Conservation (phyloP, 2,329 filamentous ascomycete species). For the Fusarium nanum region DNA sequence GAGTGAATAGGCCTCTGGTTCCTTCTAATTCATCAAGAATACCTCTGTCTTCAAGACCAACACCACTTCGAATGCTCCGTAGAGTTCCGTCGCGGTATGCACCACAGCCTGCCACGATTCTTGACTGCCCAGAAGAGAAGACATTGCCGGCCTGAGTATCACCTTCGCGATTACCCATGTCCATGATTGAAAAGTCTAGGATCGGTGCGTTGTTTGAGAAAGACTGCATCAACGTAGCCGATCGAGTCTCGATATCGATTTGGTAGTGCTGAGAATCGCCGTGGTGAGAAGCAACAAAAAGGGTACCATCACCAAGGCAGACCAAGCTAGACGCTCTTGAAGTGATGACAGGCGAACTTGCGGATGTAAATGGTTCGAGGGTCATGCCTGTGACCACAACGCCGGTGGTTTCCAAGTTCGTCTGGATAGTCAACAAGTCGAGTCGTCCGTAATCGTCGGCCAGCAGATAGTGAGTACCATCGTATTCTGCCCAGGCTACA, state of each 20-base stretch:
- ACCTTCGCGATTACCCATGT: constrained; percentile 86
- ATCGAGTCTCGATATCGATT: constrained; percentile 56
- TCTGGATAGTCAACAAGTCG: constrained; percentile 83
- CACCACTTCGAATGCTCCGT: constrained; percentile 90
- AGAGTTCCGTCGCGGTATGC: constrained; percentile 90
- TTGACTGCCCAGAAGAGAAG: constrained; percentile 93
- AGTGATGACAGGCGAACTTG: constrained; percentile 56
- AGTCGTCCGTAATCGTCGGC: constrained; percentile 91
- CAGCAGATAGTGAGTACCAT: constrained; percentile 84
- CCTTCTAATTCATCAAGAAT: constrained; percentile 82
- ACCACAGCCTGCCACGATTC: constrained; percentile 92
- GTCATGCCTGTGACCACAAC: constrained; percentile 78
- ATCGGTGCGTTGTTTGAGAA: constrained; percentile 85
- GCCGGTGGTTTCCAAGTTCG: constrained; percentile 71
- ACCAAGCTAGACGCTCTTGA: constrained; percentile 83
- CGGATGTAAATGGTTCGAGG: constrained; percentile 61
- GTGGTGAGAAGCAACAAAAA: constrained; percentile 93
- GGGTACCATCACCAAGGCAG: constrained; percentile 76
- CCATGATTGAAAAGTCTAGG: constrained; percentile 94
- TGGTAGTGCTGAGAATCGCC: constrained; percentile 89
- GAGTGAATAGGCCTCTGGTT: constrained; percentile 77
- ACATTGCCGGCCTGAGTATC: constrained; percentile 82
- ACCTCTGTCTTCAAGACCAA: constrained; percentile 89
- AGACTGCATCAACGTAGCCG: constrained; percentile 76
- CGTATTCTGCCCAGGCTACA: constrained; percentile 89